phyloP scores from a whole-genome alignment of 2,329 filamentous ascomycete species.

The Elsinoe fawcettii region DNA sequence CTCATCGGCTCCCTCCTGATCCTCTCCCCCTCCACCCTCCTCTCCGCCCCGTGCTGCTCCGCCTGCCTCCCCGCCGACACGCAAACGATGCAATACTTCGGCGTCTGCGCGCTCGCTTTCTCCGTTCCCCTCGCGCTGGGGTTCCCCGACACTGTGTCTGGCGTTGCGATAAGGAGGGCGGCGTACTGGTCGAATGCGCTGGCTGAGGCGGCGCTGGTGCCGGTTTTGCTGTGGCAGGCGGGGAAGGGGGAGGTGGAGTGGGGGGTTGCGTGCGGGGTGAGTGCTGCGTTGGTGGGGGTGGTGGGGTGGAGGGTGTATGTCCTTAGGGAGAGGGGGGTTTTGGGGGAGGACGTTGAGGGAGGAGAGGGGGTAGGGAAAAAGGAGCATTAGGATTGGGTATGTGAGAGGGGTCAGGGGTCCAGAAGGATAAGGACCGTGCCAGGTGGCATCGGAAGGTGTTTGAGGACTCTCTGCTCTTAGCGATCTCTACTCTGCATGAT shows the following conservation, averaged over 20 bases:
- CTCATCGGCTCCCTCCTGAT: not conserved
- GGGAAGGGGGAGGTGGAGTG: not conserved
- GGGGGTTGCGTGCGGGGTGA: constrained; percentile 10
- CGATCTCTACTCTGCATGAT: not conserved
- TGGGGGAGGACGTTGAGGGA: not conserved
- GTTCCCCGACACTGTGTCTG: not conserved
- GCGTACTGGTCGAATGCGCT: not conserved
- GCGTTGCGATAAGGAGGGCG: not conserved
- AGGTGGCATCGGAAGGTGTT: not conserved
- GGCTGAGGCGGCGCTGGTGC: constrained; percentile 19
- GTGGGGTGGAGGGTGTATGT: not conserved
- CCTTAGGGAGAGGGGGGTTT: not conserved
- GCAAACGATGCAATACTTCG: not conserved
- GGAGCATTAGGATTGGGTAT: not conserved
- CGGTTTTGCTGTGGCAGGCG: constrained; percentile 19
- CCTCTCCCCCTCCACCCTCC: not conserved
- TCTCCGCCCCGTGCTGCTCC: not conserved
- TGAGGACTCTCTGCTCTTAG: not conserved
- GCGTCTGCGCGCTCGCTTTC: not conserved
- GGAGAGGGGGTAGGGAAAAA: not conserved
- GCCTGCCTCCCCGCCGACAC: not conserved
- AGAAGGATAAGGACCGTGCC: too few species aligned
- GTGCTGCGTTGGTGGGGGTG: not conserved
- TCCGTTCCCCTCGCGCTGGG: not conserved
- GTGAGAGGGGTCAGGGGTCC: too few species aligned